Percentiles rank a stretch among this genome's conserved stretches.
These are phyloP conservation scores for Psidium friedrichsthalianum DNA, from an alignment of 345 rosid genomes.

Conservation along the genomic window DNA sequence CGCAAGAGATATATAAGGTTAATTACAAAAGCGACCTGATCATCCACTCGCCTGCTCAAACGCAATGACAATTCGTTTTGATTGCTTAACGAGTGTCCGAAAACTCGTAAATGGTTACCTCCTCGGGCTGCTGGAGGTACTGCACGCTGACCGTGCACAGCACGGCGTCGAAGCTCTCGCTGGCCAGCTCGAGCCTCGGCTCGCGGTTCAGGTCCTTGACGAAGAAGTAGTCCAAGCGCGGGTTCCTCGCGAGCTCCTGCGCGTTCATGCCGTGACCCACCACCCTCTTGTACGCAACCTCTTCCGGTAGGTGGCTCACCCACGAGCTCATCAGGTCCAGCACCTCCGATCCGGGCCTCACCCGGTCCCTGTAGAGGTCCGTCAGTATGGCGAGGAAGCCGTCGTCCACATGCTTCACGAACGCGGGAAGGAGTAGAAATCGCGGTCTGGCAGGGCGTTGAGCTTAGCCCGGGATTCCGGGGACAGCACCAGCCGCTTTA, in stretches of 20 bases:
- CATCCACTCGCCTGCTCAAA: not conserved
- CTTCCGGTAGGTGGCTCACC: slow-evolving; percentile 76
- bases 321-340: slow-evolving; percentile 91
- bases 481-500: slow-evolving; percentile 58
- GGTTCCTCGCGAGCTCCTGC: slow-evolving; percentile 81
- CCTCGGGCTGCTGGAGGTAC: slow-evolving; percentile 81
- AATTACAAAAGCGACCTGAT: not conserved
- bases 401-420: slow-evolving; percentile 81
- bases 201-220: slow-evolving; percentile 61
- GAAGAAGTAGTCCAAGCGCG: slow-evolving; percentile 44
- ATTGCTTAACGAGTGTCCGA: not conserved
- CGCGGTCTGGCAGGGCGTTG: slow-evolving; percentile 40
- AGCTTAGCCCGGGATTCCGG: slow-evolving; percentile 61
- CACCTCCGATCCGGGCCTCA: slow-evolving; percentile 57
- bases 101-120: slow-evolving; percentile 26
- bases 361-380: slow-evolving; percentile 40
- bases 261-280: slow-evolving; percentile 93
- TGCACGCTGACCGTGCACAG: slow-evolving; percentile 75
- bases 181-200: slow-evolving; percentile 40
- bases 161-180: slow-evolving; percentile 61
- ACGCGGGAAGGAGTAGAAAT: slow-evolving; percentile 68
- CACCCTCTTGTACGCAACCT: slow-evolving; percentile 53
- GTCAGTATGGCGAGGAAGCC: slow-evolving; percentile 63
- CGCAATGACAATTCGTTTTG: not conserved
- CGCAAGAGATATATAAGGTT: not conserved